These are phyloP conservation scores for Leishmania aethiopica DNA, from an alignment of 208 protist species.

Conservation along the genomic window DNA sequence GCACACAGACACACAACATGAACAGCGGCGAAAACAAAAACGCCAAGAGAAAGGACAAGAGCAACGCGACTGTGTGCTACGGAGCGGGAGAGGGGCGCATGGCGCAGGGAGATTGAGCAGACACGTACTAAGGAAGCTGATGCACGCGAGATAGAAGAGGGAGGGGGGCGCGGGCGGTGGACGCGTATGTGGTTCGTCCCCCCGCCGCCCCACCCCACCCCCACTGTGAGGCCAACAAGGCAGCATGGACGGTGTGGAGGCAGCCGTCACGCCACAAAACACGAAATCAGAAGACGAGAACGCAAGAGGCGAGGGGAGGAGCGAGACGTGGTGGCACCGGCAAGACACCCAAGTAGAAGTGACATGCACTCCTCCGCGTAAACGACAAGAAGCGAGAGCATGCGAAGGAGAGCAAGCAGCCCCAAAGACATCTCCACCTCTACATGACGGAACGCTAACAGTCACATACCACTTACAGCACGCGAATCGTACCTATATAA, in stretches of 20 bases:
- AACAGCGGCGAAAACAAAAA: constrained; percentile 5
- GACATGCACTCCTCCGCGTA: not conserved
- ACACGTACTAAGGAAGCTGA: not conserved
- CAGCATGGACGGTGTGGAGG: not conserved
- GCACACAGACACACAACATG: constrained; percentile 7
- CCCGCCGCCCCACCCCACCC: too few relatives aligned
- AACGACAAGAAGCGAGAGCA: not conserved
- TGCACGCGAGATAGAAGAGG: not conserved
- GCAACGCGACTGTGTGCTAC: not conserved
- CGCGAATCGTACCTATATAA: not conserved
- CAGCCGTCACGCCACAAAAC: not conserved
- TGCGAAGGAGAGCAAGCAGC: too few relatives aligned
- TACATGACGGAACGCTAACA: too few relatives aligned
- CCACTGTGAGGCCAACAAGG: not conserved
- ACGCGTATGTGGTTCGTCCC: not conserved
- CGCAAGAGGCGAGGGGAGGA: not conserved
- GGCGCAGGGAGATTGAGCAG: too few relatives aligned
- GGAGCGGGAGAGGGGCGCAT: not conserved
- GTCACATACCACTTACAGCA: not conserved
- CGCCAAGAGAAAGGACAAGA: not conserved
- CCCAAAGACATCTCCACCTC: too few relatives aligned
- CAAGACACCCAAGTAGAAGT: not conserved
- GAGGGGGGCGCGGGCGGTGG: too few relatives aligned
- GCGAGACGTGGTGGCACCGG: not conserved
- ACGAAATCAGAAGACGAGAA: not conserved